Base-by-base conservation (phyloP, 2,329 filamentous ascomycete species). In the Sarocladium kiliense region DNA sequence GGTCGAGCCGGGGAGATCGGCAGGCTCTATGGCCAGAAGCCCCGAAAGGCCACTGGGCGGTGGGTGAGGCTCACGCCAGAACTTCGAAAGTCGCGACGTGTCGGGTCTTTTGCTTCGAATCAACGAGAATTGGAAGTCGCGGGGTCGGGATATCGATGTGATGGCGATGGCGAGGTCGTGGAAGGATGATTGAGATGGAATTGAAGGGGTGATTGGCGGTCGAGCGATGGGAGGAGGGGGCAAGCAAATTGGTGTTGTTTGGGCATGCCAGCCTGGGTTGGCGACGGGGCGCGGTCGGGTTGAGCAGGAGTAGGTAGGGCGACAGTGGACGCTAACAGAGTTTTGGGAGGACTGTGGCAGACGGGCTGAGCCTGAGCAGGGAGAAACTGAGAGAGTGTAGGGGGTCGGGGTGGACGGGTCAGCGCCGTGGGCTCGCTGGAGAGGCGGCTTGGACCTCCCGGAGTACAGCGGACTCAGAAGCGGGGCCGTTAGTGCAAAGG, bases 271-370 rank as follows among this genome's bases (percentile, higher is more conserved):
- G 30, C 3, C 47, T 21, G 26, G 47, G 26, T 25, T 36, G 26
- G 26, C 12, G 10, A n/a, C 23, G 25, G 26, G 25, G 23, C 44
- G 26, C 11, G 44, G 47, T 34, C 30, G n/a, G 16, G 26, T 18
- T 3, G 18, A 36, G 3, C 12, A 36, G n/a, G 47, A 19, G 11
- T 34, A 14, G 26, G 5, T 26, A 34, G 47, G 23, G 47, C 47
- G 26, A 51, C 47, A 51, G 47, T 12, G 26, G 18, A 51, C 47
- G 47, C 47, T 51, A 51, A 51, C 47, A 51, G 47, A 51, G 47
- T 51, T 51, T 51, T 34, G 47, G 18, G n/a, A 19, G 18, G 10
- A 10, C 30, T 3, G 44, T 51, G 11, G 47, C 9, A 51, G 25
- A 18, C n/a, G n/a, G 18, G 47, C 26, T 36, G 27, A 36, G 47